A percentile compares a stretch with the other conserved stretches of the same genome.
phyloP scores from a whole-genome alignment of 768 basidiomycete genomes.

The Mycena venus region DNA sequence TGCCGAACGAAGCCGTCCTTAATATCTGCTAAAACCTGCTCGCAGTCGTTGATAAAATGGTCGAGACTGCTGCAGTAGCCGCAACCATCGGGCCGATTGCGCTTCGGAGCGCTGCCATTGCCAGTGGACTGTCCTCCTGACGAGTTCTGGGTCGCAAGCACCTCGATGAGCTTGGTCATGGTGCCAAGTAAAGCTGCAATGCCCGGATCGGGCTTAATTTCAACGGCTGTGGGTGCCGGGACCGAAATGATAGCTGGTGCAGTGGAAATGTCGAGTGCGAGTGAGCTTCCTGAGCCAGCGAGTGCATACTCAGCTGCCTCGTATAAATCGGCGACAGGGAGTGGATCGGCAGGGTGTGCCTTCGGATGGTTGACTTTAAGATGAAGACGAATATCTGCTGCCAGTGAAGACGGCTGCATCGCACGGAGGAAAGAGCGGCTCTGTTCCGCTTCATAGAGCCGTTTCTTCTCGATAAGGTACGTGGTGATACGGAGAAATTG shows the following conservation, averaged over 20 bases:
- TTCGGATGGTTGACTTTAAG: constrained; percentile 38
- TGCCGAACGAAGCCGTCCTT: constrained; percentile 35
- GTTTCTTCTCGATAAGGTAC: constrained; percentile 34
- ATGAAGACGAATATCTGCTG: constrained; percentile 15
- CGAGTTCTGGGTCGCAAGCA: neutral
- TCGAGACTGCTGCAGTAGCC: constrained; percentile 38
- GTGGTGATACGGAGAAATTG: constrained; percentile 38
- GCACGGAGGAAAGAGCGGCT: constrained; percentile 35
- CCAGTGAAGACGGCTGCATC: constrained; percentile 20
- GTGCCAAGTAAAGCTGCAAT: constrained; percentile 11
- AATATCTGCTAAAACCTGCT: constrained; percentile 33
- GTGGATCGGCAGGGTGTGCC: constrained; percentile 41
- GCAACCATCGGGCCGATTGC: constrained; percentile 5
- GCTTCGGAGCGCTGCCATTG: neutral
- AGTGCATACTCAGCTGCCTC: constrained; percentile 37
- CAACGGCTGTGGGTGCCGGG: neutral
- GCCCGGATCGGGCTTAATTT: constrained; percentile 19
- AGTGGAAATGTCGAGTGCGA: neutral
- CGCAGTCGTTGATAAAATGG: constrained; percentile 42
- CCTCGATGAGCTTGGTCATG: constrained; percentile 16
- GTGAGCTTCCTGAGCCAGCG: constrained; percentile 8
- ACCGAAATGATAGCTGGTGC: neutral
- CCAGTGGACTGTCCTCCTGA: neutral
- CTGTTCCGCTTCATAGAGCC: too few species aligned
- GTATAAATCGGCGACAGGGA: constrained; percentile 32